These are phyloP conservation scores for Scheffersomyces segobiensis DNA, from an alignment of 1,139 yeast species.

Conservation along the genomic window DNA sequence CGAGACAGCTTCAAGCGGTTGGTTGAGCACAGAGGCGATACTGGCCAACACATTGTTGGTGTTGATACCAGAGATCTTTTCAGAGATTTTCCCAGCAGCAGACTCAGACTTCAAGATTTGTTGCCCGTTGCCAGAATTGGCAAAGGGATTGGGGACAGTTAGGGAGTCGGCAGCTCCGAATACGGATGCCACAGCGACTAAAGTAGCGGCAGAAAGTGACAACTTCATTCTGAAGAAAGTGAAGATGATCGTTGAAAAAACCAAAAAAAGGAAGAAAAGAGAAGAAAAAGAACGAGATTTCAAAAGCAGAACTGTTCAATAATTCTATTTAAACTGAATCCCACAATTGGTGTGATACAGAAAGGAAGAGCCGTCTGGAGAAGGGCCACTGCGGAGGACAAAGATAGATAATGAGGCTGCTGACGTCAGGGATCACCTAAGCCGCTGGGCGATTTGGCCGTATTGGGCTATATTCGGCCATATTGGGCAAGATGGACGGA, in stretches of 20 bases:
- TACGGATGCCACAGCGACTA: constrained; percentile 27
- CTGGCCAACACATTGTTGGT: constrained; percentile 25
- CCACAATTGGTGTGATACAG: constrained; percentile 1
- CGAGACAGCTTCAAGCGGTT: constrained; percentile 48
- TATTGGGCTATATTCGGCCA: not conserved
- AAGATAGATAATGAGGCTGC: not conserved
- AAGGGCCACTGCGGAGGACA: not conserved
- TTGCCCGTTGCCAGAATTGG: constrained; percentile 26
- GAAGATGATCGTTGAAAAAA: not conserved
- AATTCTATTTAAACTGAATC: not conserved
- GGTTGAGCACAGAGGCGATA: constrained; percentile 42
- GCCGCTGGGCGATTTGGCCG: not conserved
- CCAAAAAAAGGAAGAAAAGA: not conserved
- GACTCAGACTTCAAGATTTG: constrained; percentile 26
- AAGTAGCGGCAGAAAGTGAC: constrained; percentile 19
- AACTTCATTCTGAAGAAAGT: constrained; percentile 27
- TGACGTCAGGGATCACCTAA: not conserved
- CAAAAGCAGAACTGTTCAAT: not conserved
- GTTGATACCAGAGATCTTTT: constrained; percentile 16
- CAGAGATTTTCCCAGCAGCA: constrained; percentile 13
- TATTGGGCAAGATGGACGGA: not conserved
- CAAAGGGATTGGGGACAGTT: constrained; percentile 30
- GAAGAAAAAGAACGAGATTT: not conserved
- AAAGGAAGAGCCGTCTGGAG: not conserved
- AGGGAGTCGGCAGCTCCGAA: constrained; percentile 29